phyloP scores from a whole-genome alignment of 2,329 filamentous ascomycete genomes.

The Leptodontidium sp. region DNA sequence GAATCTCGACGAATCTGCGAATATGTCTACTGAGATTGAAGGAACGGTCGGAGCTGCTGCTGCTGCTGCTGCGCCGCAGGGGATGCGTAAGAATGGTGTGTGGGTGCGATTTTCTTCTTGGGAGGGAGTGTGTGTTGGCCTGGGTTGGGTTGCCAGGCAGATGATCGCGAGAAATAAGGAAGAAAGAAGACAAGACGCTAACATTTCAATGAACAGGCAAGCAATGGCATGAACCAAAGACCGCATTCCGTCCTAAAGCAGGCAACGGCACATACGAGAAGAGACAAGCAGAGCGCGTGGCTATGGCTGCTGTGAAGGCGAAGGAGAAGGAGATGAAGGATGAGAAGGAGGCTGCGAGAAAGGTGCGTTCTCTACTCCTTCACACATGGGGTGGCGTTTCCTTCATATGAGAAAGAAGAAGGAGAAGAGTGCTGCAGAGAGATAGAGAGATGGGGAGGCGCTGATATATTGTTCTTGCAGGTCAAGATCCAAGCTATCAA shows the following conservation, averaged over 20 bases:
- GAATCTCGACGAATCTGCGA: conserved; percentile 14
- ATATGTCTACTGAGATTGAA: conserved; percentile 41
- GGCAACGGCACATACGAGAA: conserved; percentile 83
- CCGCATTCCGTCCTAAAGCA: conserved; percentile 82
- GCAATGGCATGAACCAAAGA: conserved; percentile 88
- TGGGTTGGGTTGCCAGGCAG: neutral
- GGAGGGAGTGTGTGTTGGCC: no score
- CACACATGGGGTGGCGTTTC: no score
- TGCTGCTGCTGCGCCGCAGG: conserved; percentile 46
- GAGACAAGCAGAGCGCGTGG: conserved; percentile 73
- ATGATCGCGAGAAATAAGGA: neutral
- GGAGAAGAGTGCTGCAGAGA: neutral
- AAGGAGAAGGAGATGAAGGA: conserved; percentile 96
- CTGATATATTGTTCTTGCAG: conserved; percentile 54
- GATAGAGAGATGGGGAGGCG: neutral
- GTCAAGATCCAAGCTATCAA: conserved; percentile 80
- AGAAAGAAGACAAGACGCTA: neutral
- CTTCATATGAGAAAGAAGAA: neutral
- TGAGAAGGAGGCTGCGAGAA: conserved; percentile 88
- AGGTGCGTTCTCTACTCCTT: conserved; percentile 61
- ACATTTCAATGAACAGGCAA: conserved; percentile 68
- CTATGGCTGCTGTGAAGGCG: conserved; percentile 81
- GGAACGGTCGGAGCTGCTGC: conserved; percentile 16
- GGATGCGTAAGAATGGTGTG: conserved; percentile 85
- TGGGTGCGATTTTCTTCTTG: neutral